Evolutionary conservation across 2,329 filamentous ascomycete species (phyloP).

Genomic region (Fusarium napiforme): DNA sequence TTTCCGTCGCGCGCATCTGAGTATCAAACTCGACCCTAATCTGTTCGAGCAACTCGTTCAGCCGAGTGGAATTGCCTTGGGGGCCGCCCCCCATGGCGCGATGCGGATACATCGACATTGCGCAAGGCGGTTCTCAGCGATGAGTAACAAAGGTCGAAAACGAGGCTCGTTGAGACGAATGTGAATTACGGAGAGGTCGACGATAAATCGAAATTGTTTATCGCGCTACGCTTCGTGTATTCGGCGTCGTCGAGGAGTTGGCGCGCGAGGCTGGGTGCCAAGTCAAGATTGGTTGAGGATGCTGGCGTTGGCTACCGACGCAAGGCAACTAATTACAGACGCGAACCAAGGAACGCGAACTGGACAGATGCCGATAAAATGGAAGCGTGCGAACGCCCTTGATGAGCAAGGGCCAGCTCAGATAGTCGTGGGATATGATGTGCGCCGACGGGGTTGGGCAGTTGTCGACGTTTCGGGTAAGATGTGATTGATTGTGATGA

Average conservation of each 20-base stretch:
- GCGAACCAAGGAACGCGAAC: slow-evolving; percentile 29
- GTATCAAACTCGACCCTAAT: slow-evolving; percentile 91
- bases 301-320: slow-evolving; percentile 32
- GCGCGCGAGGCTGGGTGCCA: slow-evolving; percentile 38
- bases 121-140: slow-evolving; percentile 37
- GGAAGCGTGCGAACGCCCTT: background rate
- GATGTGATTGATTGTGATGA: slow-evolving; percentile 33
- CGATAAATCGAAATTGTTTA: background rate
- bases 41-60: slow-evolving; percentile 92
- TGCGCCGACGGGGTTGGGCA: slow-evolving; percentile 10
- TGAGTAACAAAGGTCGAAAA: slow-evolving; percentile 17
- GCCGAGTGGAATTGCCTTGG: slow-evolving; percentile 67
- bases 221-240: slow-evolving; percentile 19
- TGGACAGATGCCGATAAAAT: background rate
- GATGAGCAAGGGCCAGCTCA: slow-evolving; percentile 12
- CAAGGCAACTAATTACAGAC: slow-evolving; percentile 21
- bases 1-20: slow-evolving; percentile 82
- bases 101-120: slow-evolving; percentile 89
- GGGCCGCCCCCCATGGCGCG: slow-evolving; percentile 82
- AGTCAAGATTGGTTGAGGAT: slow-evolving; percentile 15
- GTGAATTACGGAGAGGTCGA: slow-evolving; percentile 3
- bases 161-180: slow-evolving; percentile 23
- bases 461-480: slow-evolving; percentile 31
- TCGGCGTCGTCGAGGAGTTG: slow-evolving; percentile 24
- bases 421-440: slow-evolving; percentile 6